Evolutionary conservation across 2,329 filamentous ascomycete species (phyloP).

Genomic region (Penicillium aurantiogriseum): DNA sequence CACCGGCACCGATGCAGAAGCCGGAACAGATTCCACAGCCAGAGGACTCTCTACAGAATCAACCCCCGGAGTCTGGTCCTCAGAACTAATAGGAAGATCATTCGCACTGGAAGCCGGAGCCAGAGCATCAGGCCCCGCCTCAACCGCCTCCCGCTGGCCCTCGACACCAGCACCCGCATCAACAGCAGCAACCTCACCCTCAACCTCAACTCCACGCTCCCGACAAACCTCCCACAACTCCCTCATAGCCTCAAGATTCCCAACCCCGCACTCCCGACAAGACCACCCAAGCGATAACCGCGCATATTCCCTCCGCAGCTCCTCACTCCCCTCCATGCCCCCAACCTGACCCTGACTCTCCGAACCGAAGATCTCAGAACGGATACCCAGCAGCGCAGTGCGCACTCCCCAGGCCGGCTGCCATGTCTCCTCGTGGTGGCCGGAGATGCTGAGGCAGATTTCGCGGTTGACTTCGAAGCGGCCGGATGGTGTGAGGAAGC

Average conservation of each 20-base stretch:
- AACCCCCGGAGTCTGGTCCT: neutral
- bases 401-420: slow-evolving; percentile 96
- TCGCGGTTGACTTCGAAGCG: slow-evolving; percentile 95
- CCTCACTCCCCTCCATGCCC: slow-evolving; percentile 73
- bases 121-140: neutral
- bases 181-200: neutral
- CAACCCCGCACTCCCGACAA: slow-evolving; percentile 66
- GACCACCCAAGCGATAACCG: slow-evolving; percentile 63
- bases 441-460: slow-evolving; percentile 90
- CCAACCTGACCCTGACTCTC: slow-evolving; percentile 85
- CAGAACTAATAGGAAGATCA: neutral
- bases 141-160: neutral
- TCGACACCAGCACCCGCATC: slow-evolving; percentile 34
- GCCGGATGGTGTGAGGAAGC: slow-evolving; percentile 87
- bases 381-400: slow-evolving; percentile 75
- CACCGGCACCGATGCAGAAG: neutral
- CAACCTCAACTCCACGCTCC: slow-evolving; percentile 32
- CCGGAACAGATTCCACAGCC: neutral
- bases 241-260: slow-evolving; percentile 48
- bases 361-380: slow-evolving; percentile 84
- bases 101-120: neutral
- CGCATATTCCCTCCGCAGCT: slow-evolving; percentile 68
- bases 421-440: slow-evolving; percentile 98
- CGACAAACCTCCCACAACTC: slow-evolving; percentile 31
- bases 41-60: neutral